Evolutionary conservation across 208 protist species (phyloP).

Genomic region (Lotmaria passim): DNA sequence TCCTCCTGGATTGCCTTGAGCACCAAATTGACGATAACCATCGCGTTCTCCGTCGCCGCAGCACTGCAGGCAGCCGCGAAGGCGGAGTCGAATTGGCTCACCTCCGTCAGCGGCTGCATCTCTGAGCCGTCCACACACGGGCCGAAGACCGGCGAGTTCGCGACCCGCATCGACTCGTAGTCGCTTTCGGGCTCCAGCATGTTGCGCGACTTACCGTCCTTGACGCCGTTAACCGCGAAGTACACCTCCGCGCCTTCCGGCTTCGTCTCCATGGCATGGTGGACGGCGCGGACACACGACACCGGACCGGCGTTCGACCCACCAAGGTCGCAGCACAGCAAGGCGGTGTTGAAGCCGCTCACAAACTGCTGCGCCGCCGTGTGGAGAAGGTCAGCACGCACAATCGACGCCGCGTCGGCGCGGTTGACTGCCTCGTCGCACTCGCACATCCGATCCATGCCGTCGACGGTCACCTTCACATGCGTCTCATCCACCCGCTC

Average conservation of each 20-base stretch:
- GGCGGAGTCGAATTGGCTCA: constrained; percentile 24
- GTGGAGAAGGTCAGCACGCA: constrained; percentile 36
- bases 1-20: constrained; percentile 35
- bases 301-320: constrained; percentile 37
- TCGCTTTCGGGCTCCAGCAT: constrained; percentile 19
- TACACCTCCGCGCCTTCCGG: constrained; percentile 39
- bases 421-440: constrained; percentile 49
- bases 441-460: constrained; percentile 11
- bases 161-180: constrained; percentile 29
- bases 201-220: constrained; percentile 38
- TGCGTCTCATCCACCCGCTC: constrained; percentile 32
- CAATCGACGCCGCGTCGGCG: constrained; percentile 13
- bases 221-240: constrained; percentile 35
- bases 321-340: constrained; percentile 51
- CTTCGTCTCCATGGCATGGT: constrained; percentile 26
- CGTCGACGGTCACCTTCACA: constrained; percentile 14
- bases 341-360: constrained; percentile 43
- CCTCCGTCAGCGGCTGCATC: constrained; percentile 31
- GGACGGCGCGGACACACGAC: constrained; percentile 33
- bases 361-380: constrained; percentile 33
- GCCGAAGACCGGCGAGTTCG: constrained; percentile 65
- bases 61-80: constrained; percentile 29
- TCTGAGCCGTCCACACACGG: constrained; percentile 40
- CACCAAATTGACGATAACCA: constrained; percentile 40
- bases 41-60: constrained; percentile 31